These are phyloP conservation scores for Cyberlindnera mycetangii DNA, from an alignment of 805 yeast species.

Conservation along the genomic window DNA sequence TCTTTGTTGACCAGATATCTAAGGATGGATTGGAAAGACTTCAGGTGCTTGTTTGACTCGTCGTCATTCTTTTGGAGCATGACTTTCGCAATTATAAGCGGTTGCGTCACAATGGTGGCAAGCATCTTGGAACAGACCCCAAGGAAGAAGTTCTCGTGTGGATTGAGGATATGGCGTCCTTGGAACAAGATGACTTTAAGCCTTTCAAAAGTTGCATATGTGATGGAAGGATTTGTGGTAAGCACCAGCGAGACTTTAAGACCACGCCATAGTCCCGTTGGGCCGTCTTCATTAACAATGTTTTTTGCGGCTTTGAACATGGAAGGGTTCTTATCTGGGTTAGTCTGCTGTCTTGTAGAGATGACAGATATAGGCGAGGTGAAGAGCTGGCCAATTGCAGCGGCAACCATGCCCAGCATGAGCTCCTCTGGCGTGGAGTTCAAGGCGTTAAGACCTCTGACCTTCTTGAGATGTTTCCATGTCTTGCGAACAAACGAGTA, in stretches of 20 bases:
- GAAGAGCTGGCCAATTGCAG: slow-evolving; percentile 74
- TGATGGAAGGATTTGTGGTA: slow-evolving; percentile 81
- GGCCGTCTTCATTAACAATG: slow-evolving; percentile 60
- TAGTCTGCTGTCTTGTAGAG: slow-evolving; percentile 64
- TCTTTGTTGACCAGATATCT: slow-evolving; percentile 59
- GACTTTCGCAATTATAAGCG: slow-evolving; percentile 80
- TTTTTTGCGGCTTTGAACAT: slow-evolving; percentile 45
- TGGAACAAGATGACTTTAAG: slow-evolving; percentile 47
- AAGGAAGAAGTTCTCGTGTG: slow-evolving; percentile 62
- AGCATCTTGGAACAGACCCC: slow-evolving; percentile 81
- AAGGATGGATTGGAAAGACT: slow-evolving; percentile 62
- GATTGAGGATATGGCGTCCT: slow-evolving; percentile 41
- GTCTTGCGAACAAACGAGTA: slow-evolving; percentile 66
- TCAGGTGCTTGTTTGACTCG: slow-evolving; percentile 43
- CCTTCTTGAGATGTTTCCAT: slow-evolving; percentile 37
- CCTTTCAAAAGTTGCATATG: slow-evolving; percentile 77
- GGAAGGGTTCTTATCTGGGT: slow-evolving; percentile 29
- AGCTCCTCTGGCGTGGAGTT: slow-evolving; percentile 65
- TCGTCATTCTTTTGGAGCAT: slow-evolving; percentile 57
- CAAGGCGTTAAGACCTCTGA: slow-evolving; percentile 12
- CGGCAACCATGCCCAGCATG: slow-evolving; percentile 74
- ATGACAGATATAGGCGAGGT: slow-evolving; percentile 80
- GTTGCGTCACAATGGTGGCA: slow-evolving; percentile 81
- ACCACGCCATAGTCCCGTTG: slow-evolving; percentile 78
- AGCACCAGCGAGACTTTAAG: slow-evolving; percentile 75